Base-by-base conservation (phyloP, 768 basidiomycete genomes). In the Trametes coccinea region DNA sequence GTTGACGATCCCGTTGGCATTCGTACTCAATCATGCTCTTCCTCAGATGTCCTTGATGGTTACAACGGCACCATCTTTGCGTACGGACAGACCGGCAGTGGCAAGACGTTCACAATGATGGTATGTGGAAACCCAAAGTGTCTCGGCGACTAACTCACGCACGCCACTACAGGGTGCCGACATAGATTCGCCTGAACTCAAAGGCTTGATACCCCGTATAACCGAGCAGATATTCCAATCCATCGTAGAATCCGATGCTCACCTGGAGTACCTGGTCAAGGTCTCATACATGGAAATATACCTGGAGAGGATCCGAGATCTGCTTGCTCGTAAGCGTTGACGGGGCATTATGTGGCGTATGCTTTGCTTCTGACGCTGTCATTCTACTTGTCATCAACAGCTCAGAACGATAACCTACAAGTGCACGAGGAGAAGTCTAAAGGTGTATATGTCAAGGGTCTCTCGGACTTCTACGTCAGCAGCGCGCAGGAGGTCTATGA, bases 231-330 rank as follows among this genome's bases (percentile, higher is more conserved):
- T 99, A 72, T 99, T 99, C 75, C 92, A 95, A 65, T 94, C 94
- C 52, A 99, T 99, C 72, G 89, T 97, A 60, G 88, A 94, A 70
- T 96, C 95, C 57, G 96, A 98, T 67, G 84, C 92, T 39, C 93
- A 93, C 74, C 79, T 99, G 60, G 97, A 99, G 76, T 99, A 99
- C 74, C 87, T 98, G 66, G 97, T 99, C 74, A 99, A 99, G 78
- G 97, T 98, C 53, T 97, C 94, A 39, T 99, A 98, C 75, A 98
- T 99, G 96, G 97, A 99, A 78, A 98, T 99, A 61, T 99, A 99
- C 76, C 82, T 98, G 62, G 97, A 99, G 76, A 86, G 89, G 64
- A 93, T 99, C 66, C 84, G 95, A 54, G 97, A 99, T 82, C 78
- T 99, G 57, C 82, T 99, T 56, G 90, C 94, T 62, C 97, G 96